A percentile compares a stretch with the other conserved stretches of the same genome.
Evolutionary conservation across 768 basidiomycete species (phyloP).

Genomic region (Artomyces pyxidatus): DNA sequence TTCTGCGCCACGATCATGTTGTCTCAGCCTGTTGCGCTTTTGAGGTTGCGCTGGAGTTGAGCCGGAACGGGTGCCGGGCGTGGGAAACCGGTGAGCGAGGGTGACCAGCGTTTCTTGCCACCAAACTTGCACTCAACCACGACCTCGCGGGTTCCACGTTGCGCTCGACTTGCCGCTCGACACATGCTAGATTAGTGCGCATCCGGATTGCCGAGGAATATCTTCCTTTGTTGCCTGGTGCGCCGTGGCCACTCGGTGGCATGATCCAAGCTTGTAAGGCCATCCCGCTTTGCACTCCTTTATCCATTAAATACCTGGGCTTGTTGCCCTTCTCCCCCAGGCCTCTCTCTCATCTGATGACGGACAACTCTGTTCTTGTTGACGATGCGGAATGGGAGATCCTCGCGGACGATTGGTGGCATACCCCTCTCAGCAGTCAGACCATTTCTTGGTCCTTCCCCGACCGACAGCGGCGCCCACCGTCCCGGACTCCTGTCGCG

Average conservation of each 20-base stretch:
- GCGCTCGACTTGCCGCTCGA: no score
- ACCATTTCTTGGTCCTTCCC: neutral
- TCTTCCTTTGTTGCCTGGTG: neutral
- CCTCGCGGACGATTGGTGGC: slow-evolving; percentile 15
- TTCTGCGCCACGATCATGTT: no score
- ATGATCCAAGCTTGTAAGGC: neutral
- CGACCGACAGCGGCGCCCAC: neutral
- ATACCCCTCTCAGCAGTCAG: slow-evolving; percentile 7
- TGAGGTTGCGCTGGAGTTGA: no score
- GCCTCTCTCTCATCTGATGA: slow-evolving; percentile 5
- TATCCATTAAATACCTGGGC: neutral
- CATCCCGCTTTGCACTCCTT: neutral
- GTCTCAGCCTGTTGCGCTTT: no score
- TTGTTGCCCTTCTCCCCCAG: neutral
- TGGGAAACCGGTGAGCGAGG: neutral
- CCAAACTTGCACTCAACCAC: no score
- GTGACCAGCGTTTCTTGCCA: neutral
- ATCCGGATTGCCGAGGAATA: neutral
- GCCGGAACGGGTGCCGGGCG: neutral
- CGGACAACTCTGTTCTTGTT: slow-evolving; percentile 4
- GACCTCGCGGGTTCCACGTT: no score
- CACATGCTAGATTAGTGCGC: neutral
- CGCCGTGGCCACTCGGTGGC: neutral
- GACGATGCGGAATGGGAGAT: slow-evolving; percentile 16
- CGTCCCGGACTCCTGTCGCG: neutral